Percentiles rank a stretch among this genome's conserved stretches.
These are phyloP conservation scores for Pistacia atlantica DNA, from an alignment of 345 rosid species.

Conservation along the genomic window DNA sequence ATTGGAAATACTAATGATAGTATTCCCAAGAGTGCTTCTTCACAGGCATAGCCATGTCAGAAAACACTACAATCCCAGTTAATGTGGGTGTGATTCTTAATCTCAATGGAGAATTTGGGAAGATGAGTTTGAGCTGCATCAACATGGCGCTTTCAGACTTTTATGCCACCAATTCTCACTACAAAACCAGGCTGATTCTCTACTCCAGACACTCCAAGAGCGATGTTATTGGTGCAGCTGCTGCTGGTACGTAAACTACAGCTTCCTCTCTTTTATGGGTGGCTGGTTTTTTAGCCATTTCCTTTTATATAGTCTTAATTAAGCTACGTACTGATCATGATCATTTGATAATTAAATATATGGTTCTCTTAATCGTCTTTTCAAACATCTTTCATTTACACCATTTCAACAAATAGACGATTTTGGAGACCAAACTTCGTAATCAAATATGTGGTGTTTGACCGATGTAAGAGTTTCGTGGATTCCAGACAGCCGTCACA, in stretches of 20 bases:
- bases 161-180: constrained; percentile 33
- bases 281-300: no score
- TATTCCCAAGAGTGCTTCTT: not conserved
- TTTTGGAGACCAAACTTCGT: no score
- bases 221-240: constrained; percentile 52
- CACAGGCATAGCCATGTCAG: constrained; percentile 19
- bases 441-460: no score
- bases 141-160: constrained; percentile 58
- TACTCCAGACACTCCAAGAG: constrained; percentile 38
- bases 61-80: constrained; percentile 29
- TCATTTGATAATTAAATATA: not conserved
- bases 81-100: constrained; percentile 60
- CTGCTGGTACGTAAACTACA: constrained; percentile 48
- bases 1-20: no score
- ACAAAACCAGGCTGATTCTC: constrained; percentile 50
- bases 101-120: constrained; percentile 21
- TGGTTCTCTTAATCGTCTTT: constrained; percentile 25
- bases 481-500: constrained; percentile 19
- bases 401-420: no score
- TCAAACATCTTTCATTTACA: no score
- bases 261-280: not conserved
- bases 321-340: not conserved
- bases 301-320: no score
- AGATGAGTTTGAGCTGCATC: constrained; percentile 42
- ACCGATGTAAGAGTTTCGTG: no score